These are phyloP conservation scores for Pseudocercospora musae DNA, from an alignment of 2,329 filamentous ascomycete species.

Conservation along the genomic window DNA sequence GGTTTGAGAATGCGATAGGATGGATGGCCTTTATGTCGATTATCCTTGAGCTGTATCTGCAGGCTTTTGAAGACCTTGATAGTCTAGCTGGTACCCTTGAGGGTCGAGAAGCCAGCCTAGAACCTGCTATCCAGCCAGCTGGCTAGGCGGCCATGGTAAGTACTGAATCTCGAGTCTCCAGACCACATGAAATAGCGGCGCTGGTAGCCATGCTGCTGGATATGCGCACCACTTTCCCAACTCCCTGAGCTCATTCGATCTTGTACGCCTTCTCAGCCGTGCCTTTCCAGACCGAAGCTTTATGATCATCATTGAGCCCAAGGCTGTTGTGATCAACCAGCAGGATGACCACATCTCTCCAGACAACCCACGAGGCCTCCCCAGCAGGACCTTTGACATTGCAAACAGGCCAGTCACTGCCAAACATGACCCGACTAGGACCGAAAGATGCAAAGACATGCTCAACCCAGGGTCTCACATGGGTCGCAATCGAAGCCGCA, in stretches of 20 bases:
- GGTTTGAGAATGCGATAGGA: background rate
- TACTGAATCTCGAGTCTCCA: background rate
- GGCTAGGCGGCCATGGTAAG: background rate
- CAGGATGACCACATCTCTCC: slow-evolving; percentile 67
- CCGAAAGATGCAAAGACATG: slow-evolving; percentile 71
- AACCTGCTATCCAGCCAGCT: too few relatives aligned
- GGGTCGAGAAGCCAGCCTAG: too few relatives aligned
- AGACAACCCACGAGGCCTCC: slow-evolving; percentile 67
- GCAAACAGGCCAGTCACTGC: slow-evolving; percentile 91
- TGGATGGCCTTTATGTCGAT: background rate
- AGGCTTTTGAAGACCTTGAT: background rate
- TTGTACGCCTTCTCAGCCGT: slow-evolving; percentile 70
- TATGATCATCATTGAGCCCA: slow-evolving; percentile 57
- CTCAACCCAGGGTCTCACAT: slow-evolving; percentile 67
- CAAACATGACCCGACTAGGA: slow-evolving; percentile 75
- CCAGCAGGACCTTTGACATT: slow-evolving; percentile 61
- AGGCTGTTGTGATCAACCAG: slow-evolving; percentile 49
- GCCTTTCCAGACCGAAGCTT: slow-evolving; percentile 66
- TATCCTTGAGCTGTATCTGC: background rate
- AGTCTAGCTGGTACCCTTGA: background rate
- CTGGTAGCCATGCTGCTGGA: too few relatives aligned
- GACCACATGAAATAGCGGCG: background rate
- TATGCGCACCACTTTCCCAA: background rate
- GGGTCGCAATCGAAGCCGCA: slow-evolving; percentile 56
- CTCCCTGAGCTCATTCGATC: slow-evolving; percentile 22